Base-by-base conservation (phyloP, 441 rosid species). In the Theobroma grandiflorum region DNA sequence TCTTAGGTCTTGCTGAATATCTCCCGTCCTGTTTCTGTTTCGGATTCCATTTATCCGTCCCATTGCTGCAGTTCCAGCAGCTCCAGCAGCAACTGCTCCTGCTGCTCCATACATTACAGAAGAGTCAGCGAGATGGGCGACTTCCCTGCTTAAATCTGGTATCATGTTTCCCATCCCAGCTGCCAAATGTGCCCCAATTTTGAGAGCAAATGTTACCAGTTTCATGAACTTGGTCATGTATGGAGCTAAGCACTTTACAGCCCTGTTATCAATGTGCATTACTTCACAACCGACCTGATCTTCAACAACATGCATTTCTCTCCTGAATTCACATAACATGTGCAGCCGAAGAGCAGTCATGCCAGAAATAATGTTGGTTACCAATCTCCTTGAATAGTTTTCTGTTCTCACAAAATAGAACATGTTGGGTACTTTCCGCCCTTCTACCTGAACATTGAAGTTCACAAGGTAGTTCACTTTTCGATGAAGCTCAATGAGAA, bases 381-480 rank as follows among this genome's bases (percentile, higher is more conserved):
- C 90, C 80, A 95, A 80, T 84, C 92, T 89, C 83, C 97, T 97
- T 14, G 99, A 89, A 87, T 93, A 95, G 84, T 97, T 93, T 80
- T 95, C 94, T 40, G 97, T 88, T 84, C 87, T 90, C 70, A 94
- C 87, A 77, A 92, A 93, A 77, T 89, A 94, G 88, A 97, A 90
- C 98, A 97, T 88, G 90, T 93, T 91, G 62, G 99, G 99, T n/a
- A 94, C 97, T 90, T 93, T 91, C 84, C 98, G 91, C 65, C 94
- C 97, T 80, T 95, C 98, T 78, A 91, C 78, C 77, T 92, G 96
- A 72, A 93, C 86, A 72, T 91, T 97, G 84, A 91, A 97, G 90
- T 91, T 95, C 80, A 95, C 92, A 16, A 97, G 95, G 88, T 95
- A 94, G 85, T 94, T 84, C 81, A 97, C 91, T 87, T 94, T 97